Percentiles rank a stretch among this genome's conserved stretches.
Evolutionary conservation across 495 filamentous ascomycete genomes (phyloP).

Genomic region (Penicillium macrosclerotiorum): DNA sequence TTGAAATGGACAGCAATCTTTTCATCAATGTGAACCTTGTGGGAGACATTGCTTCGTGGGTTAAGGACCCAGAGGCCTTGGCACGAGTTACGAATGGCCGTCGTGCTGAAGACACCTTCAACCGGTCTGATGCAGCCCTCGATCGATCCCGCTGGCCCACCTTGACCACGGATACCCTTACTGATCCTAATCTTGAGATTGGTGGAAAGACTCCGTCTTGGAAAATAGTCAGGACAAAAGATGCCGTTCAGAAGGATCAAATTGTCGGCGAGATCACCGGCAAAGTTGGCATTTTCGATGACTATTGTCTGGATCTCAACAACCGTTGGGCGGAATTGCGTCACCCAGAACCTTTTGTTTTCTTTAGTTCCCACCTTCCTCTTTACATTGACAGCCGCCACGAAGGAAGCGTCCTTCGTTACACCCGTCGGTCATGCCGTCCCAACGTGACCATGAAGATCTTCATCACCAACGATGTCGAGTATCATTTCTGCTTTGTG

Average conservation of each 20-base stretch:
- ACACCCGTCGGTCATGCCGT: constrained; percentile 81
- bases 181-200: constrained; percentile 41
- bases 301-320: constrained; percentile 67
- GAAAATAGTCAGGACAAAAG: constrained; percentile 67
- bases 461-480: constrained; percentile 66
- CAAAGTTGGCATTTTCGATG: constrained; percentile 72
- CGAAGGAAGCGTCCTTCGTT: constrained; percentile 81
- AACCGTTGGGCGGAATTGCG: constrained; percentile 76
- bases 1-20: constrained; percentile 53
- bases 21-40: constrained; percentile 68
- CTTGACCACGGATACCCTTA: constrained; percentile 46
- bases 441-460: constrained; percentile 83
- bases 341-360: constrained; percentile 81
- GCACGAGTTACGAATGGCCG: constrained; percentile 40
- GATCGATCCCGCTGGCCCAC: constrained; percentile 53
- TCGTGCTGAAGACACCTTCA: constrained; percentile 46
- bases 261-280: constrained; percentile 87
- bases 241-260: constrained; percentile 58
- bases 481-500: constrained; percentile 88
- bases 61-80: constrained; percentile 58
- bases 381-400: constrained; percentile 87
- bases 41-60: constrained; percentile 67
- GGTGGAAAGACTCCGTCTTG: constrained; percentile 56
- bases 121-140: constrained; percentile 50
- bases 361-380: constrained; percentile 77